These are phyloP conservation scores for Tilletia horrida DNA, from an alignment of 1,284 basidiomycete genomes.

Conservation along the genomic window DNA sequence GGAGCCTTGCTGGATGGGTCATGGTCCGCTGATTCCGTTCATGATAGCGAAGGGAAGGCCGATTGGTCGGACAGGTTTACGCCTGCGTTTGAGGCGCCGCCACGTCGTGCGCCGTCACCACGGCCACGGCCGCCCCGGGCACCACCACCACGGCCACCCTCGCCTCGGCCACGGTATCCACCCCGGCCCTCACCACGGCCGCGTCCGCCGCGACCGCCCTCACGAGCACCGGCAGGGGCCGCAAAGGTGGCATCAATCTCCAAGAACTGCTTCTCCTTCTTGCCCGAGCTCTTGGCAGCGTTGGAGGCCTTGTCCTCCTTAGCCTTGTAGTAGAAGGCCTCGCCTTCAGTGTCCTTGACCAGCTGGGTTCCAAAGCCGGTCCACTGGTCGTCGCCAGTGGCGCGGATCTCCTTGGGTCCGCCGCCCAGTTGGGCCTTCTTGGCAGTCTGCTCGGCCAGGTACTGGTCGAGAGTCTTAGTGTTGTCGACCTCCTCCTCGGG, in stretches of 20 bases:
- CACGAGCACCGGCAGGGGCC: conserved; percentile 19
- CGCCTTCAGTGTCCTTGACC: conserved; percentile 34
- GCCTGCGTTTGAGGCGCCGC: conserved; percentile 63
- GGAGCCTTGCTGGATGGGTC: too few relatives aligned
- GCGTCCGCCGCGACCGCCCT: conserved; percentile 22
- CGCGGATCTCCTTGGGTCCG: conserved; percentile 34
- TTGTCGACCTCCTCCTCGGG: conserved; percentile 85
- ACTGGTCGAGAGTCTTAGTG: conserved; percentile 76
- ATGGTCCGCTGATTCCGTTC: neutral
- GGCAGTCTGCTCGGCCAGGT: conserved; percentile 68
- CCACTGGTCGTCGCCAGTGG: conserved; percentile 38
- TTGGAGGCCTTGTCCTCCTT: conserved; percentile 12
- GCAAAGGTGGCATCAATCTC: conserved; percentile 30
- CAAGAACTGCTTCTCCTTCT: conserved; percentile 30
- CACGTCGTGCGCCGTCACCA: conserved; percentile 34
- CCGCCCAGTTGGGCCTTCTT: conserved; percentile 47
- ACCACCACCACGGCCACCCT: conserved; percentile 36
- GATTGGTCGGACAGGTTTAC: conserved; percentile 57
- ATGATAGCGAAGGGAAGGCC: conserved; percentile 50
- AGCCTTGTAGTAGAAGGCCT: conserved; percentile 41
- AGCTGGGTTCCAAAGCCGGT: conserved; percentile 44
- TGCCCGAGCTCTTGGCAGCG: conserved; percentile 31
- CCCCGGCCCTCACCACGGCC: conserved; percentile 22
- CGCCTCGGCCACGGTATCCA: conserved; percentile 33
- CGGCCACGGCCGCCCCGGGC: conserved; percentile 36